Evolutionary conservation across 164 flowering plant genomes (phyloP).

Genomic region (Sextonia rubra): DNA sequence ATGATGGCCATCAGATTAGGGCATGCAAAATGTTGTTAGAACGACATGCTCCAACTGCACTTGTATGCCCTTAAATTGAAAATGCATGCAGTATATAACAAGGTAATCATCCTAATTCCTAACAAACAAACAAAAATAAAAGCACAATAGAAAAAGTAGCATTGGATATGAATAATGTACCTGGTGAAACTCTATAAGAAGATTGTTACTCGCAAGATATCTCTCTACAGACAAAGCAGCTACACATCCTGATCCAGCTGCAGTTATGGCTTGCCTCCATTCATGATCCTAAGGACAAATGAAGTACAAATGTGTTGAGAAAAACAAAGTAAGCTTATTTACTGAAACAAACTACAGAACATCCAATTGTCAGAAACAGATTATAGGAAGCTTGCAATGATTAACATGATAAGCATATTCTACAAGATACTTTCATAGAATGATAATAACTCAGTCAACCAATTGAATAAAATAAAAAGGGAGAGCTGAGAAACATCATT

Average conservation of each 20-base stretch:
- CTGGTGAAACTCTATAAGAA: slow-evolving; percentile 96
- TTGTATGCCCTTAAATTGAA: not conserved
- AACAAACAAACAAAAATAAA: not conserved
- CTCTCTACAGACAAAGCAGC: slow-evolving; percentile 98
- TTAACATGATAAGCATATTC: not conserved
- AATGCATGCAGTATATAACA: not conserved
- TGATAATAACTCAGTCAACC: no score
- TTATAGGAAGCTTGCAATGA: no score
- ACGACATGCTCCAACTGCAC: not conserved
- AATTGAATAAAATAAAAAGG: no score
- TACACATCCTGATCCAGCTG: slow-evolving; percentile 97
- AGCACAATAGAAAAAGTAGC: not conserved
- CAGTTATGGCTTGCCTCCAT: slow-evolving; percentile 99
- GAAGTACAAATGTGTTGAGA: not conserved
- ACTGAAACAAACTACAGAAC: not conserved
- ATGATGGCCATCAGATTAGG: not conserved
- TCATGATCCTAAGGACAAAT: slow-evolving; percentile 69
- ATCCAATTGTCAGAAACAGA: not conserved
- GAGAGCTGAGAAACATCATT: no score
- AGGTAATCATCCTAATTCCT: not conserved
- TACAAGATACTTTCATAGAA: no score
- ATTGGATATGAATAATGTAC: slow-evolving; percentile 27
- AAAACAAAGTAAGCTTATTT: not conserved
- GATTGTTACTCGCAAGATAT: slow-evolving; percentile 74
- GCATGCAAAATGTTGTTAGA: not conserved